Percentiles rank a stretch among this genome's conserved stretches.
These are phyloP conservation scores for Magnolia sinica DNA, from an alignment of 164 flowering plant genomes.

Conservation along the genomic window DNA sequence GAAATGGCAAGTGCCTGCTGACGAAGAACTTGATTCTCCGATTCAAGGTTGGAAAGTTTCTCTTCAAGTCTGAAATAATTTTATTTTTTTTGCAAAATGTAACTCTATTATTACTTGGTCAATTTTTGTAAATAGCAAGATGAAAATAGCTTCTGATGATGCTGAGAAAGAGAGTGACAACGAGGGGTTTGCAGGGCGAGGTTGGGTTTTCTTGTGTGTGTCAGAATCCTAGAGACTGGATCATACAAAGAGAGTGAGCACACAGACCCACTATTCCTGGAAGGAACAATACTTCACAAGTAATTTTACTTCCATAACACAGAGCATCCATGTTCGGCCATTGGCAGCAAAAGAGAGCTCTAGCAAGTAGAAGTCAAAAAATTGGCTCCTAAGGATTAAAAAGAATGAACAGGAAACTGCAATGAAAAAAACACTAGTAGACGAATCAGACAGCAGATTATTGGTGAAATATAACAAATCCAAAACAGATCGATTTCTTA, in stretches of 20 bases:
- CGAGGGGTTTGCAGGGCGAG: too few species aligned
- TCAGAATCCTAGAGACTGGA: background rate
- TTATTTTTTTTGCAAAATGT: background rate
- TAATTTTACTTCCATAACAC: background rate
- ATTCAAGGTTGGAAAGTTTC: slow-evolving; percentile 79
- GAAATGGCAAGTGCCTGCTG: slow-evolving; percentile 91
- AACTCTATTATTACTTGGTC: background rate
- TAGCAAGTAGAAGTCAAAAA: background rate
- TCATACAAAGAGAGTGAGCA: background rate
- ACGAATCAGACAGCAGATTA: background rate
- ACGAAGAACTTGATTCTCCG: slow-evolving; percentile 97
- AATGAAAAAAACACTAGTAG: background rate
- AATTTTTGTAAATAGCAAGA: background rate
- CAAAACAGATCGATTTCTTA: slow-evolving; percentile 6
- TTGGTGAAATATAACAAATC: background rate
- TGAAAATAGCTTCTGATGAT: background rate
- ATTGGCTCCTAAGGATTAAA: background rate
- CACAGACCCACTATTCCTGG: background rate
- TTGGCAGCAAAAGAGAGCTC: background rate
- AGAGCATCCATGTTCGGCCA: background rate
- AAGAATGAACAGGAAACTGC: background rate
- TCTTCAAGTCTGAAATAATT: slow-evolving; percentile 70
- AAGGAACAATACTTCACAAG: background rate
- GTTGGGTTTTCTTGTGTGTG: background rate
- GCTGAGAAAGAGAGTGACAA: background rate